A percentile compares a stretch with the other conserved stretches of the same genome.
These are phyloP conservation scores for Daldinia vernicosa DNA, from an alignment of 495 filamentous ascomycete genomes.

Conservation along the genomic window DNA sequence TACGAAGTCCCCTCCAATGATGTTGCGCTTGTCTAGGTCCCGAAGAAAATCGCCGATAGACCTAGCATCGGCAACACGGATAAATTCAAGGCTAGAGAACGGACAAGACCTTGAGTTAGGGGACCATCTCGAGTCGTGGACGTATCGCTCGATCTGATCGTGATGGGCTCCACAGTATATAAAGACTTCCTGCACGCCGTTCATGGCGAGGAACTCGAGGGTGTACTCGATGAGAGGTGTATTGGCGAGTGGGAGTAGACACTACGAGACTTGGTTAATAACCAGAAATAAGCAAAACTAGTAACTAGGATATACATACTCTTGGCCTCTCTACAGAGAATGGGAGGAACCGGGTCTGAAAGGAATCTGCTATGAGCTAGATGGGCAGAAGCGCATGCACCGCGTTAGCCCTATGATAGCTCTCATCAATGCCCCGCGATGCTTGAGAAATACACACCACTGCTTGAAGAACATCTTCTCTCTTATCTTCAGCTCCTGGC, in stretches of 20 bases:
- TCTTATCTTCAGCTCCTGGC: slow-evolving; percentile 65
- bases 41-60: slow-evolving; percentile 96
- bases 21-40: slow-evolving; percentile 84
- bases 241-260: slow-evolving; percentile 92
- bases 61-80: slow-evolving; percentile 80
- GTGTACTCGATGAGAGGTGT: slow-evolving; percentile 97
- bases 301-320: slow-evolving; percentile 63
- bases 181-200: slow-evolving; percentile 90
- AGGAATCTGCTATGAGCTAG: slow-evolving; percentile 88
- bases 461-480: slow-evolving; percentile 89
- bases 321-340: slow-evolving; percentile 89
- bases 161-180: slow-evolving; percentile 91
- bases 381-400: slow-evolving; percentile 23
- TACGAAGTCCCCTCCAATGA: slow-evolving; percentile 91
- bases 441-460: slow-evolving; percentile 65
- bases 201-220: slow-evolving; percentile 92
- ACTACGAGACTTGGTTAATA: slow-evolving; percentile 60
- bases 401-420: slow-evolving; percentile 25
- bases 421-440: slow-evolving; percentile 26
- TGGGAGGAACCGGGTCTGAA: slow-evolving; percentile 87
- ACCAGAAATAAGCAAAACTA: slow-evolving; percentile 5
- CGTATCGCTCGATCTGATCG: slow-evolving; percentile 87
- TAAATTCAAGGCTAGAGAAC: slow-evolving; percentile 82
- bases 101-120: slow-evolving; percentile 71
- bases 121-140: slow-evolving; percentile 63